phyloP scores from a whole-genome alignment of 106 monocot genomes.

The Ottelia alismoides region DNA sequence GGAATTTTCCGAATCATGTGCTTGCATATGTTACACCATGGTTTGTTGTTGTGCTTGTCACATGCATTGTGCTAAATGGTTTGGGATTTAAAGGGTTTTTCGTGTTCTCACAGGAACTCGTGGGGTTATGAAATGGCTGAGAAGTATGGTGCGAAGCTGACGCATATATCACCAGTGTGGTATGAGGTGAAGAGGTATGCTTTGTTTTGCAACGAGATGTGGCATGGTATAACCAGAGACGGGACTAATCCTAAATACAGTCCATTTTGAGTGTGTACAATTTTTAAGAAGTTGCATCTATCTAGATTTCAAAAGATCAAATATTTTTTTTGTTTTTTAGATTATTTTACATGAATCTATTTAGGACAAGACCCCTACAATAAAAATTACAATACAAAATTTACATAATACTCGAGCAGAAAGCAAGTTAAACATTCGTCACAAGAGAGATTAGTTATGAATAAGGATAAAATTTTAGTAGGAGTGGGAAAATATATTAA shows the following conservation, averaged over 20 bases:
- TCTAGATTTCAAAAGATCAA: neutral
- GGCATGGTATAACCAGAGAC: no score
- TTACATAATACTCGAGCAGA: no score
- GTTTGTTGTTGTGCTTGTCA: constrained; percentile 15
- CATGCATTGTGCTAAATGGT: neutral
- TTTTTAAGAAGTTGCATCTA: neutral
- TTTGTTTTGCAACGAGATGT: no score
- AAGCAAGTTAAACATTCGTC: neutral
- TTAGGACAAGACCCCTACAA: no score
- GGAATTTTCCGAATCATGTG: constrained; percentile 63
- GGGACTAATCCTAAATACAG: no score
- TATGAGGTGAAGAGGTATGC: constrained; percentile 93
- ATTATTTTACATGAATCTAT: no score
- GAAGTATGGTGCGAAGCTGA: constrained; percentile 51
- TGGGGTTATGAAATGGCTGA: constrained; percentile 92
- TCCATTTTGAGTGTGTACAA: no score
- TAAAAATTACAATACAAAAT: no score
- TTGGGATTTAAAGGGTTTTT: neutral
- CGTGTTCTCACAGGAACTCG: constrained; percentile 52
- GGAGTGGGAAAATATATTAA: no score
- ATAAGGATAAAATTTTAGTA: no score
- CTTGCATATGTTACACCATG: constrained; percentile 94
- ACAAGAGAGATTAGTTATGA: no score
- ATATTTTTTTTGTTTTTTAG: neutral
- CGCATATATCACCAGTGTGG: constrained; percentile 96